Evolutionary conservation across 177 flowering plant species (phyloP).

Genomic region (Vitis hybrid): DNA sequence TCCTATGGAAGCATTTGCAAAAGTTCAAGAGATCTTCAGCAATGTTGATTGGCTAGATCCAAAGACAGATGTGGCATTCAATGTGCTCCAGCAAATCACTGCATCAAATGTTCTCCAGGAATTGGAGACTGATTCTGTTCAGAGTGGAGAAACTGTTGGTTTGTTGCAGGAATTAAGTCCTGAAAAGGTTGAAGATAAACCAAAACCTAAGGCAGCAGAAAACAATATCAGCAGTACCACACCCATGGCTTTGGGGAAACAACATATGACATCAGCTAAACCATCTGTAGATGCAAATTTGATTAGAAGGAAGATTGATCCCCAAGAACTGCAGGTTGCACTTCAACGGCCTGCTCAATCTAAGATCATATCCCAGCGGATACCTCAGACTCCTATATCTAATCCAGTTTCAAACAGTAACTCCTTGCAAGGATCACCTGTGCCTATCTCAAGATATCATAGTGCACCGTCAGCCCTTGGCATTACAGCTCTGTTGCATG

Average conservation of each 20-base stretch:
- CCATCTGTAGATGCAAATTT: conserved; percentile 23
- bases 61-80: conserved; percentile 54
- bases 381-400: conserved; percentile 40
- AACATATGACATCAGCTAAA: conserved; percentile 16
- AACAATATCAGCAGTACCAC: conserved; percentile 5
- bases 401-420: conserved; percentile 41
- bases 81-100: conserved; percentile 51
- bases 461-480: conserved; percentile 79
- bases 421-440: conserved; percentile 65
- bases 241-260: conserved; percentile 15
- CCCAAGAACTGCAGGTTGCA: conserved; percentile 43
- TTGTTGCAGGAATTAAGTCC: conserved; percentile 15
- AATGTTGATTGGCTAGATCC: conserved; percentile 69
- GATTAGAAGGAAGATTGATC: conserved; percentile 28
- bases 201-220: conserved; percentile 2
- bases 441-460: conserved; percentile 59
- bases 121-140: conserved; percentile 30
- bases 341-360: conserved; percentile 48
- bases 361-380: conserved; percentile 55
- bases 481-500: conserved; percentile 75
- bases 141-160: conserved; percentile 16
- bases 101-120: conserved; percentile 42
- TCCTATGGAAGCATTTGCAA: conserved; percentile 83
- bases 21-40: conserved; percentile 78
- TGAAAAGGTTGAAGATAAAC: background rate